phyloP scores from a whole-genome alignment of 805 yeast species.

The Lipomyces japonicus region DNA sequence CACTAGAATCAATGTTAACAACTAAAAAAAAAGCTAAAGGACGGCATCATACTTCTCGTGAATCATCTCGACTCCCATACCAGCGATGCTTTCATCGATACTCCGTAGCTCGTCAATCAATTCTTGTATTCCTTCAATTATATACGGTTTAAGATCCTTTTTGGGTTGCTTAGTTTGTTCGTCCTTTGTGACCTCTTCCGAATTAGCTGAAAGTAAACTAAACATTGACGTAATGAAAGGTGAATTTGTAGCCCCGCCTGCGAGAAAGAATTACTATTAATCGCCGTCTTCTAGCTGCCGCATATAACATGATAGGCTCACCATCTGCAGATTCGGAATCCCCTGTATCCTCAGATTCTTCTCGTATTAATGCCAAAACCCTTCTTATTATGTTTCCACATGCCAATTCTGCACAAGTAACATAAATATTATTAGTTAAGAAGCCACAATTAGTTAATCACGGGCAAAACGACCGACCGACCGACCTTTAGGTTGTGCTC shows the following conservation, averaged over 20 bases:
- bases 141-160: slow-evolving; percentile 71
- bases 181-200: slow-evolving; percentile 41
- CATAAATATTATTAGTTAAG: background rate
- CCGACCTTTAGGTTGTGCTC: slow-evolving; percentile 72
- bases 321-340: slow-evolving; percentile 26
- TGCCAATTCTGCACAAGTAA: slow-evolving; percentile 53
- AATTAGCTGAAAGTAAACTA: slow-evolving; percentile 51
- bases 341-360: slow-evolving; percentile 62
- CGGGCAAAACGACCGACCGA: background rate
- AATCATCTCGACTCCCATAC: slow-evolving; percentile 86
- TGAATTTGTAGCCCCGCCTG: slow-evolving; percentile 29
- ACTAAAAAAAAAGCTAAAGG: background rate
- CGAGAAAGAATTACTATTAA: background rate
- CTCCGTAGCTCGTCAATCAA: slow-evolving; percentile 86
- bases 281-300: no score
- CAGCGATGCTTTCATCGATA: slow-evolving; percentile 85
- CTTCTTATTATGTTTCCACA: slow-evolving; percentile 90
- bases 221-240: slow-evolving; percentile 83
- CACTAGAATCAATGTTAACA: slow-evolving; percentile 25
- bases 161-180: slow-evolving; percentile 31
- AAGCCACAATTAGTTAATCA: background rate
- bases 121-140: slow-evolving; percentile 89
- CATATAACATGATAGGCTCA: no score
- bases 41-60: slow-evolving; percentile 80
- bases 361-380: slow-evolving; percentile 79